Evolutionary conservation across 177 flowering plant species (phyloP), one percentile per base, ranked within the genome.

Genomic region (Vitis hybrid): DNA sequence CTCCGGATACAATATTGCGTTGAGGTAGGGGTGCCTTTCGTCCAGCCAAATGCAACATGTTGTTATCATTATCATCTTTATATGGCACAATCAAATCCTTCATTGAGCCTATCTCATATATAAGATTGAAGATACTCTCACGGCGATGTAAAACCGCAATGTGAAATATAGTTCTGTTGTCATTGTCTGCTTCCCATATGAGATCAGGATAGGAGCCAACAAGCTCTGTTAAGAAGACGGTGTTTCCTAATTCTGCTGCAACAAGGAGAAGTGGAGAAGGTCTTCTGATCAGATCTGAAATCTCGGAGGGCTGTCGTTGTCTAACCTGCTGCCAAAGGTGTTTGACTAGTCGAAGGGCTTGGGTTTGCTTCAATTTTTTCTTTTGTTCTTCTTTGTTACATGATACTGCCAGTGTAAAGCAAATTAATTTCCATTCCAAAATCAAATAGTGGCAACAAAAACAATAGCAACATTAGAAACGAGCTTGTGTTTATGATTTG

Each of bases 21-120:
- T 70, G 73, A 29, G 51, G 33, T 52, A 29, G 33, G 3, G 77
- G 77, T 8, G 81, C 67, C 19, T 65, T 33, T 33, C 45, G 69
- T 45, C 64, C 84, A 39, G 79, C 84, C 51, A 78, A 65, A 65
- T 81, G 84, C 61, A 81, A 53, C 65, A 81, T 75, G 63, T 75
- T 80, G 33, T 75, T 70, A 3, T 26, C 31, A 0, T 65, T 22
- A 1, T 11, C 12, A 29, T 71, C 75, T 13, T 58, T 21, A 15
- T 33, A 62, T 0, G 53, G 1, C 2, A 75, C 18, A 1, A 76
- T 51, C 19, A 70, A 10, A 64, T 78, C 76, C 51, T 71, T 76
- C 33, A 39, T 16, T 3, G 72, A 64, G 0, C 74, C 71, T 5
- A 72, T 72, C n/a, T 69, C 61, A 56, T 69, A 69, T 21, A 80